These are phyloP conservation scores for Lentinula novae-zelandiae DNA, from an alignment of 1,284 basidiomycete genomes.

Conservation along the genomic window DNA sequence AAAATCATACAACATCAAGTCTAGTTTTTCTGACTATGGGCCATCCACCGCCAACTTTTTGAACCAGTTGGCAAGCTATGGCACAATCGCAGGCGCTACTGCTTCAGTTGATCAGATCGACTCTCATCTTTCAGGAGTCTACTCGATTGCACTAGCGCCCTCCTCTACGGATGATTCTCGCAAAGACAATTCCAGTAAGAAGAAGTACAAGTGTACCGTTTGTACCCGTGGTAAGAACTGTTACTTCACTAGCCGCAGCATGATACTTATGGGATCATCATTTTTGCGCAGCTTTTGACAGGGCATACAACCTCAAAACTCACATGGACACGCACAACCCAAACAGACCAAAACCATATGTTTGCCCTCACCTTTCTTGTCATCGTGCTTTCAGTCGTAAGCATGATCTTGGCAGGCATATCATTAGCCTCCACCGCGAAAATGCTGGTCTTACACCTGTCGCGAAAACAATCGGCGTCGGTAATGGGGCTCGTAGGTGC, in stretches of 20 bases:
- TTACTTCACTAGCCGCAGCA: no score
- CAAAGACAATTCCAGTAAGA: not conserved
- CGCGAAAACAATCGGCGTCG: conserved; percentile 56
- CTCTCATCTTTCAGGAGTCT: not conserved
- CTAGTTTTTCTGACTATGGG: not conserved
- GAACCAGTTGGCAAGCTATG: not conserved
- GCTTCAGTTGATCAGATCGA: not conserved
- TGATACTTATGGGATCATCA: not conserved
- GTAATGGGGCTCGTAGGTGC: conserved; percentile 62
- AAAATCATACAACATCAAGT: not conserved
- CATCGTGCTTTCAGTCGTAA: conserved; percentile 86
- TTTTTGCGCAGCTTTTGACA: conserved; percentile 8
- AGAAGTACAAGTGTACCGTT: not conserved
- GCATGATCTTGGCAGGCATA: conserved; percentile 83
- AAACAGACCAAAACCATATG: conserved; percentile 78
- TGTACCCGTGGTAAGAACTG: not conserved
- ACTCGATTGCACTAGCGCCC: not conserved
- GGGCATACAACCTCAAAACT: conserved; percentile 4
- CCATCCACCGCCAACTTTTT: not conserved
- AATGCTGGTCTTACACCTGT: conserved; percentile 35
- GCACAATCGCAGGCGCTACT: not conserved
- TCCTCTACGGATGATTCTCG: not conserved
- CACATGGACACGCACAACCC: conserved; percentile 24
- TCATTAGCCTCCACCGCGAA: conserved; percentile 81
- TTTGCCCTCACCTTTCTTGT: conserved; percentile 77